Evolutionary conservation across 495 filamentous ascomycete genomes (phyloP).

Genomic region (Oleoguttula mirabilis): DNA sequence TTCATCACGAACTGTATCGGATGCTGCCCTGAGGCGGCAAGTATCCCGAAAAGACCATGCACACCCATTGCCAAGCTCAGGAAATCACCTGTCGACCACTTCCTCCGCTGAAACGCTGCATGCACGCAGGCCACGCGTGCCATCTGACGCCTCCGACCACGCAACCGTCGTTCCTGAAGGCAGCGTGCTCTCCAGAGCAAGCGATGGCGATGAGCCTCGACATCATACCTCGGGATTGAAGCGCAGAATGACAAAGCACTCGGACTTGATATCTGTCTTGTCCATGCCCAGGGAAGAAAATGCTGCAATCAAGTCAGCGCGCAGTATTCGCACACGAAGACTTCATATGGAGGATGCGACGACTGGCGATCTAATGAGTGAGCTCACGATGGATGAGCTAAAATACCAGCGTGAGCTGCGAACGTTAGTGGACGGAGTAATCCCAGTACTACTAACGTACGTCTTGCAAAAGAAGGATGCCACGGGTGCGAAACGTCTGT

Average conservation of each 20-base stretch:
- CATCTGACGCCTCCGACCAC: slow-evolving; percentile 21
- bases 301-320: slow-evolving; percentile 35
- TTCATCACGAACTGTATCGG: no score
- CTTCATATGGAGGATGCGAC: slow-evolving; percentile 55
- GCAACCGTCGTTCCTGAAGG: slow-evolving; percentile 13
- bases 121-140: slow-evolving; percentile 17
- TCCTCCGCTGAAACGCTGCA: slow-evolving; percentile 29
- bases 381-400: slow-evolving; percentile 70
- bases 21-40: background rate
- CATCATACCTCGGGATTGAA: slow-evolving; percentile 41
- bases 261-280: slow-evolving; percentile 83
- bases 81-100: slow-evolving; percentile 30
- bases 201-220: slow-evolving; percentile 18
- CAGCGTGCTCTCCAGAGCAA: slow-evolving; percentile 15
- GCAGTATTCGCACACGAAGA: slow-evolving; percentile 58
- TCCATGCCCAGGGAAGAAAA: slow-evolving; percentile 48
- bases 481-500: slow-evolving; percentile 54
- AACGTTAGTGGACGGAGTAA: slow-evolving; percentile 88
- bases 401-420: slow-evolving; percentile 89
- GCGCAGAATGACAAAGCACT: slow-evolving; percentile 76
- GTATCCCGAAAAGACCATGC: background rate
- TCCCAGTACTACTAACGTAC: slow-evolving; percentile 80
- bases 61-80: slow-evolving; percentile 24
- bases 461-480: slow-evolving; percentile 65
- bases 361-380: slow-evolving; percentile 61